Conservation (phyloP, 2,329 filamentous ascomycete species). For the Neofusicoccum ribis region DNA sequence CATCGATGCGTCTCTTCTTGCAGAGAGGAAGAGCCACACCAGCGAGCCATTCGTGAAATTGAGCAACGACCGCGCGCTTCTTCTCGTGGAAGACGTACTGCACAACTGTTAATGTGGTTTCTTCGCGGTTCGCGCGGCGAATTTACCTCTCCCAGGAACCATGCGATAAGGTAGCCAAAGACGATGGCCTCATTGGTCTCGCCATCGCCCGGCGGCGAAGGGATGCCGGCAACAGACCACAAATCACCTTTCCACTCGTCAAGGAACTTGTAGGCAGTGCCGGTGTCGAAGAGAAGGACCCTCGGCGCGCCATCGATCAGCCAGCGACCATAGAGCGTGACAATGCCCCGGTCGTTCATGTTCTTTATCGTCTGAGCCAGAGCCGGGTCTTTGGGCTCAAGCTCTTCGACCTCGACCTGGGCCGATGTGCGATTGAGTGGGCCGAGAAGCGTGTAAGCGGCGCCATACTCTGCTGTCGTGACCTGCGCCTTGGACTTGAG, state of each 20-base stretch:
- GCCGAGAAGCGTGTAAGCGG: slow-evolving; percentile 91
- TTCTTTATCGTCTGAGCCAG: slow-evolving; percentile 80
- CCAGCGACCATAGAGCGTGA: slow-evolving; percentile 92
- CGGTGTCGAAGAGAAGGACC: slow-evolving; percentile 91
- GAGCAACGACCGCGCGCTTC: slow-evolving; percentile 87
- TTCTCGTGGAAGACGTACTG: slow-evolving; percentile 94
- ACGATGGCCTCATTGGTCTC: slow-evolving; percentile 98
- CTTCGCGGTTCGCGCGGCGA: slow-evolving; percentile 26
- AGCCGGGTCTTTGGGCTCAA: slow-evolving; percentile 79
- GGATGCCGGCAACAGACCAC: slow-evolving; percentile 90
- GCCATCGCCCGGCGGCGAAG: slow-evolving; percentile 85
- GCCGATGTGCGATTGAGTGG: slow-evolving; percentile 93
- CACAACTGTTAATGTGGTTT: slow-evolving; percentile 23
- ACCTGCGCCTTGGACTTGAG: slow-evolving; percentile 98
- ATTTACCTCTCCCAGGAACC: slow-evolving; percentile 92
- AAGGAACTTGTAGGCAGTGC: slow-evolving; percentile 85
- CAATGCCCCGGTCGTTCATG: slow-evolving; percentile 90
- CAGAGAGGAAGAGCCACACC: slow-evolving; percentile 89
- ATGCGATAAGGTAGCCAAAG: slow-evolving; percentile 94
- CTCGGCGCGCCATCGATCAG: slow-evolving; percentile 94
- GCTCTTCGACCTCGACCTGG: slow-evolving; percentile 94
- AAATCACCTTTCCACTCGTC: slow-evolving; percentile 97
- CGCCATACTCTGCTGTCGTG: slow-evolving; percentile 97
- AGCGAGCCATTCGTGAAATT: slow-evolving; percentile 98
- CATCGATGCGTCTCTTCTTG: slow-evolving; percentile 92